Conservation (phyloP, 345 rosid species). For the Camelina neglecta region DNA sequence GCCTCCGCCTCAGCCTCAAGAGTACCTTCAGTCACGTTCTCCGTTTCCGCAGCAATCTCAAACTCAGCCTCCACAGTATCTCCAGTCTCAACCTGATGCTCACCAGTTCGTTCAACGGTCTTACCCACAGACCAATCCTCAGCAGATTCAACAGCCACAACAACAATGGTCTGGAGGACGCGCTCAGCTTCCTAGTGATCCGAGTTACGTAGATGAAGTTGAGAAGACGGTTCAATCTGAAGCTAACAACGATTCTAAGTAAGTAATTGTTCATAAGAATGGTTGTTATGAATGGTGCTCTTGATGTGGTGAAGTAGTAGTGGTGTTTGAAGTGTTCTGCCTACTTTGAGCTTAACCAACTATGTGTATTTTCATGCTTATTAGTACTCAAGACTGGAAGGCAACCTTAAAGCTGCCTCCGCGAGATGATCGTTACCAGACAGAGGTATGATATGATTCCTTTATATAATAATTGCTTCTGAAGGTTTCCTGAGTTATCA, state of each 20-base stretch:
- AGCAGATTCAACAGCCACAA: slow-evolving; percentile 40
- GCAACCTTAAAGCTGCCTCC: slow-evolving; percentile 76
- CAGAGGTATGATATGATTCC: slow-evolving; percentile 65
- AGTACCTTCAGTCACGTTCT: slow-evolving; percentile 44
- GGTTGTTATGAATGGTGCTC: not conserved
- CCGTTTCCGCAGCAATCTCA: slow-evolving; percentile 57
- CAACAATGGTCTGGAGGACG: slow-evolving; percentile 61
- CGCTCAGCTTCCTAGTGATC: slow-evolving; percentile 48
- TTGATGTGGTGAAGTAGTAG: not conserved
- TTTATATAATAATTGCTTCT: not conserved
- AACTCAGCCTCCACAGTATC: slow-evolving; percentile 47
- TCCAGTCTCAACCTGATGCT: slow-evolving; percentile 41
- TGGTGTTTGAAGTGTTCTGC: not conserved
- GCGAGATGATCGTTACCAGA: slow-evolving; percentile 74
- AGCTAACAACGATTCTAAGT: slow-evolving; percentile 78
- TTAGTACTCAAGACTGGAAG: slow-evolving; percentile 91
- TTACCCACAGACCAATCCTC: slow-evolving; percentile 29
- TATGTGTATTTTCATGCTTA: slow-evolving; percentile 14
- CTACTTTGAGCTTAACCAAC: not conserved
- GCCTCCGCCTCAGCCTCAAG: slow-evolving; percentile 20
- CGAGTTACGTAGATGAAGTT: slow-evolving; percentile 61
- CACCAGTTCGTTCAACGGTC: slow-evolving; percentile 42
- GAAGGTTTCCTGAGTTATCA: not conserved
- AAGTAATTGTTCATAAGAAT: not conserved
- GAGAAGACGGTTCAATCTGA: slow-evolving; percentile 95